Base-by-base conservation (phyloP, 768 basidiomycete genomes). In the Tubosaeta sp. region DNA sequence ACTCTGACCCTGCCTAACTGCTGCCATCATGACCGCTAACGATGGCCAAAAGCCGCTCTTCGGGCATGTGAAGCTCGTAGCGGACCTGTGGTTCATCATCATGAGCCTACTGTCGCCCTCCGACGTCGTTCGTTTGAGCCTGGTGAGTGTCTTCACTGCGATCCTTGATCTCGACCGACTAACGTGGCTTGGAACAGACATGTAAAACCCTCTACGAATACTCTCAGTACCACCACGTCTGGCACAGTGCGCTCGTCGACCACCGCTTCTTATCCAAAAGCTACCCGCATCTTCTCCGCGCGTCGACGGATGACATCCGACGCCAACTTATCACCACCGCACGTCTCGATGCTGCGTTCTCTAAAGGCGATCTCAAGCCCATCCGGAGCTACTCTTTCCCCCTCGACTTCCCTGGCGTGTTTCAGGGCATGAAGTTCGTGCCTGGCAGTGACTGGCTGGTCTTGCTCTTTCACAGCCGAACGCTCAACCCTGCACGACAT, bases 341-440 rank as follows among this genome's bases (percentile, higher is more conserved):
- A 4, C 56, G 52, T 32, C 30, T 65, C 21, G 64, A 66, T 44
- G 38, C 48, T n/a, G 57, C 59, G 18, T 66, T 64, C 50, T 48
- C 54, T 12, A 38, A 45, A 13, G 21, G 44, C 2, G 16, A 29
- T 27, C 48, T 65, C 30, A 57, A 13, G 22, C 61, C 64, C 16
- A n/a, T 51, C 25, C 48, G 57, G 12, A 67, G 56, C 9, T 55
- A 59, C 30, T 57, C 67, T 18, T 67, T 67, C 18, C 65, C 64
- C 4, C 57, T 67, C 21, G 62, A 64, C 13, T 59, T 68, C 29
- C 62, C 67, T 7, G 65, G 65, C 3, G 51, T 66, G 8, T 66
- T 67, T 46, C 65, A 68, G 48, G 65, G 65, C 29, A 38, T 67
- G 49, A 64, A 57, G 36, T 67, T 69, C 46, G n/a, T 64, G 38